A percentile compares a stretch with the other conserved stretches of the same genome.
These are phyloP conservation scores for Gelatoporia subvermispora DNA, from an alignment of 768 basidiomycete genomes.

Conservation along the genomic window DNA sequence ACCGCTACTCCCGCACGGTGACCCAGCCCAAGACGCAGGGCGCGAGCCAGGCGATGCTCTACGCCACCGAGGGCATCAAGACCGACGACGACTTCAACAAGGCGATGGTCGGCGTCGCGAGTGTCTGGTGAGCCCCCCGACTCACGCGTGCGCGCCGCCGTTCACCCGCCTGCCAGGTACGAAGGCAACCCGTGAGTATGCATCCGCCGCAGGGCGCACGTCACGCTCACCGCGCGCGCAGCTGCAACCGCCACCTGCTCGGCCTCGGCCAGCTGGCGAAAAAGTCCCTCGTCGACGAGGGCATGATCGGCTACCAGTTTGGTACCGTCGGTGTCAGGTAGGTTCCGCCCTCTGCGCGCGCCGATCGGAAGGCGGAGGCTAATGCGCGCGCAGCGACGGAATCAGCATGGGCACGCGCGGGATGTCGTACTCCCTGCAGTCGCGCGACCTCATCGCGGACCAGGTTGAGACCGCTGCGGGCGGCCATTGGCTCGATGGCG, in stretches of 20 bases:
- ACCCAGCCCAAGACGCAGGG: slow-evolving; percentile 94
- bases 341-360: background rate
- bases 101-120: slow-evolving; percentile 96
- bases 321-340: slow-evolving; percentile 83
- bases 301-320: slow-evolving; percentile 93
- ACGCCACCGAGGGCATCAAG: slow-evolving; percentile 91
- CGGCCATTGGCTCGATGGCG: slow-evolving; percentile 96
- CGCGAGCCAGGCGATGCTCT: slow-evolving; percentile 98
- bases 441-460: slow-evolving; percentile 96
- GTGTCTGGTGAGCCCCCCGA: slow-evolving; percentile 75
- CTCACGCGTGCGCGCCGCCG: slow-evolving; percentile 10
- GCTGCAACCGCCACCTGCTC: slow-evolving; percentile 93
- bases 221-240: slow-evolving; percentile 24
- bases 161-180: slow-evolving; percentile 58
- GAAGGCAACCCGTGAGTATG: slow-evolving; percentile 92
- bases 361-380: background rate
- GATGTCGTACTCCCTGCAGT: slow-evolving; percentile 96
- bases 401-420: slow-evolving; percentile 97
- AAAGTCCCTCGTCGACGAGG: slow-evolving; percentile 61
- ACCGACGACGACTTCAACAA: slow-evolving; percentile 84
- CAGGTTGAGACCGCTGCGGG: slow-evolving; percentile 94
- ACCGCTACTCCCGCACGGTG: slow-evolving; percentile 71
- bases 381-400: slow-evolving; percentile 61
- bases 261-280: slow-evolving; percentile 86
- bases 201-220: background rate